phyloP scores from a whole-genome alignment of 1,284 basidiomycete genomes.

The Moesziomyces sp. region DNA sequence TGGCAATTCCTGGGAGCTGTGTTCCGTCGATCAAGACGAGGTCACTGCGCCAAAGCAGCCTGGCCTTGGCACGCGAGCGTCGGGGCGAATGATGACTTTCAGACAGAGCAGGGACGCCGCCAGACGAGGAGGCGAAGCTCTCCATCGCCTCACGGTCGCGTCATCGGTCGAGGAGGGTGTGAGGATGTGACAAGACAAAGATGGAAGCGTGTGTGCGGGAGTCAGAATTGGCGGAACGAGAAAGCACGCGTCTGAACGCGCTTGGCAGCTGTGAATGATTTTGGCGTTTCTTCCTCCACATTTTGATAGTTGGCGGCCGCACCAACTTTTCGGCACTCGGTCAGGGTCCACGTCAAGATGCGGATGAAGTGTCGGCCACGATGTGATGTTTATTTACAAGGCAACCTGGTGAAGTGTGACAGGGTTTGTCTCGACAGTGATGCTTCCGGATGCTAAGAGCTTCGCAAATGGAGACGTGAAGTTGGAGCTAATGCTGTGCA shows the following conservation, averaged over 20 bases:
- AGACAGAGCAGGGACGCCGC: slow-evolving; percentile 11
- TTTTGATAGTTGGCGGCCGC: too few relatives aligned
- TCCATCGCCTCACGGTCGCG: slow-evolving; percentile 1
- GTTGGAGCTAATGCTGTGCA: neutral
- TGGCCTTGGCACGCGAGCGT: slow-evolving; percentile 28
- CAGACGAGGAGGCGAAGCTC: slow-evolving; percentile 19
- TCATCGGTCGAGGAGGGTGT: neutral
- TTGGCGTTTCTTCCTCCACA: neutral
- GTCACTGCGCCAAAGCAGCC: slow-evolving; percentile 60
- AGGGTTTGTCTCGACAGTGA: neutral
- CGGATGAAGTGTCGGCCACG: neutral
- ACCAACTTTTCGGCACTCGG: neutral
- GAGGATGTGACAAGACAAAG: neutral
- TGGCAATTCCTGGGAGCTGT: slow-evolving; percentile 53
- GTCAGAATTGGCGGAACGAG: neutral
- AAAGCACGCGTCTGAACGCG: slow-evolving; percentile 1
- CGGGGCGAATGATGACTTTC: neutral
- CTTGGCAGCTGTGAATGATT: too few relatives aligned
- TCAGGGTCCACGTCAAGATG: too few relatives aligned
- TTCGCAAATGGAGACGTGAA: neutral
- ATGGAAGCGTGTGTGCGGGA: neutral
- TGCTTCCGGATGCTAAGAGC: slow-evolving; percentile 7
- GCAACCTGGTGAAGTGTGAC: slow-evolving; percentile 26
- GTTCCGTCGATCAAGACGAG: slow-evolving; percentile 61
- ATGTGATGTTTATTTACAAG: slow-evolving; percentile 3